Base-by-base conservation (phyloP, 306 rosid genomes). In the Arachis stenosperma region DNA sequence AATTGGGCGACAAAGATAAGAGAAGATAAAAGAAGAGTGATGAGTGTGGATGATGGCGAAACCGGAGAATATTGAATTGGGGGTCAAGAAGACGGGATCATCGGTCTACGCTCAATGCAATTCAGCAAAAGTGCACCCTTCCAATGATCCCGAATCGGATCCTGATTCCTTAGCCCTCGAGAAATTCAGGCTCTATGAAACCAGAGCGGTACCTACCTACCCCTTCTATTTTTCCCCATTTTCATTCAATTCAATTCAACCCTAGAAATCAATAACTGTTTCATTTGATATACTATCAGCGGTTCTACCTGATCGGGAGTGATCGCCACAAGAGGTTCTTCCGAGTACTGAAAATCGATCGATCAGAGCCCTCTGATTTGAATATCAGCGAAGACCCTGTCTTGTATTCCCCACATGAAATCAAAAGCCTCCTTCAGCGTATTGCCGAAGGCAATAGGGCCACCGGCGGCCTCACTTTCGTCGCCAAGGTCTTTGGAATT, bases 341-440 rank as follows among this genome's bases (percentile, higher is more conserved):
- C 70, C 88, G 97, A 2, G 96, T 94, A 15, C 75, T 94, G 82
- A 94, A 94, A 84, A 88, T 94, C 5, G 98, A 94, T 80, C 95
- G 98, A n/a, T 89, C 94, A 7, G 98, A 94, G 71, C 86, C 88
- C 8, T 88, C 89, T 1, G 98, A 94, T 82, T 90, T 94, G 65
- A 87, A 86, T 36, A 77, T 91, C 43, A 87, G 91, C 55, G 95
- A 94, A 81, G 98, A 94, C 71, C 98, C 97, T 0, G 96, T 87
- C 7, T 80, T 89, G 5, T 94, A 94, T 82, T 94, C 98, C 3
- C 84, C 88, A 1, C 87, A 85, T 13, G 98, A 94, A 80, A 91
- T 94, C 70, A 87, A 89, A 72, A 90, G 85, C 48, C 78, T 94
- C 73, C 96, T 90, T 27, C 97, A 88, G 81, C 90, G 97, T 27